phyloP scores from a whole-genome alignment of 2,329 filamentous ascomycete species.

The Trichoderma hamatum region DNA sequence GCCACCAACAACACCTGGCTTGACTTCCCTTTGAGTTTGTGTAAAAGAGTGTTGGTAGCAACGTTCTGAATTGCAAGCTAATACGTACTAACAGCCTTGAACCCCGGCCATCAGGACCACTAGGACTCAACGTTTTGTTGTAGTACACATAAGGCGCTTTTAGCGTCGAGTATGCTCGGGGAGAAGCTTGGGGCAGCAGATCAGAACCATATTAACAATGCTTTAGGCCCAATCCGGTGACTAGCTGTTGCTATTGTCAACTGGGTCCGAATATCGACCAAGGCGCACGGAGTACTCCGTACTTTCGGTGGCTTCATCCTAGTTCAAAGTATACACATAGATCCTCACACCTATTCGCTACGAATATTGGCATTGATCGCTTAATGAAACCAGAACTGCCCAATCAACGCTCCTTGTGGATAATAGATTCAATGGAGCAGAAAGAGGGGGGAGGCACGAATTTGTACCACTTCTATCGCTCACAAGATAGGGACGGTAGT shows the following conservation, averaged over 20 bases:
- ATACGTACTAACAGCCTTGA: not conserved
- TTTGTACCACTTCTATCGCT: not conserved
- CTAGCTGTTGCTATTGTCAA: conserved; percentile 27
- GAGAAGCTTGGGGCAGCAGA: conserved; percentile 22
- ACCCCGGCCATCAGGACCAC: not conserved
- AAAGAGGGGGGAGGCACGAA: not conserved
- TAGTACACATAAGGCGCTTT: conserved; percentile 5
- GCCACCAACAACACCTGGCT: conserved; percentile 14
- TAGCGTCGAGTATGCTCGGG: conserved; percentile 4
- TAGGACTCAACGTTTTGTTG: conserved; percentile 7
- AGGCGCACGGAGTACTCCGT: conserved; percentile 20
- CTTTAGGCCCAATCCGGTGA: conserved; percentile 11
- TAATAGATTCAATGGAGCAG: not conserved
- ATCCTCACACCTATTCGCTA: conserved; percentile 18
- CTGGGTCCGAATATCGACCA: conserved; percentile 12
- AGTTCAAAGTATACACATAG: conserved; percentile 2
- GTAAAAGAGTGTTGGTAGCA: not conserved
- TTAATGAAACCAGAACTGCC: conserved; percentile 16
- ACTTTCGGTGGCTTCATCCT: not conserved
- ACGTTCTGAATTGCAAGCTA: not conserved
- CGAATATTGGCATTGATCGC: conserved; percentile 5
- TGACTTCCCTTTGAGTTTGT: not conserved
- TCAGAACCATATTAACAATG: conserved; percentile 25
- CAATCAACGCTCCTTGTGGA: not conserved
- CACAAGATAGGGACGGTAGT: not conserved